A percentile compares a stretch with the other conserved stretches of the same genome.
phyloP scores from a whole-genome alignment of 1,284 basidiomycete species.

The Moesziomyces aphidis region DNA sequence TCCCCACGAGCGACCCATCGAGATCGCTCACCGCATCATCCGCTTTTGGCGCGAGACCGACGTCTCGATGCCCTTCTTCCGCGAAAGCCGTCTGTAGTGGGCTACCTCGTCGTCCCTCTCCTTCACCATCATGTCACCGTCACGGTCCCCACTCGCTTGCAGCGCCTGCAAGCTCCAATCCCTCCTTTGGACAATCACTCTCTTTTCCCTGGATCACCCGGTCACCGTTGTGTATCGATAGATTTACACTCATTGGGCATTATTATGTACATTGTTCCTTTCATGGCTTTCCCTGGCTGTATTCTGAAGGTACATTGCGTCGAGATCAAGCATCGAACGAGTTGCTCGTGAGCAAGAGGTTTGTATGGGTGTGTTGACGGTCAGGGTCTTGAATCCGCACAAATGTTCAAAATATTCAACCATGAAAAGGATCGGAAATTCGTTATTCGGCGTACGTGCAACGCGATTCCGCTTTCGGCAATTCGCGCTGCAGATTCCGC shows the following conservation, averaged over 20 bases:
- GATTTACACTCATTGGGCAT: neutral
- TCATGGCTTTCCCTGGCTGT: too few species aligned
- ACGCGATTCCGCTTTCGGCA: neutral
- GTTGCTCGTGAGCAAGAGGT: too few species aligned
- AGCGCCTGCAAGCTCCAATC: neutral
- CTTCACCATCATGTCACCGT: slow-evolving; percentile 1
- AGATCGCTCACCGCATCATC: slow-evolving; percentile 41
- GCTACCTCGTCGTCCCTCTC: neutral
- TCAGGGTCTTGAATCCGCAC: neutral
- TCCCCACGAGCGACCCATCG: slow-evolving; percentile 38
- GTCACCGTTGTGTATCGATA: neutral
- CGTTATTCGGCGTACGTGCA: too few species aligned
- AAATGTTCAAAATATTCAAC: neutral
- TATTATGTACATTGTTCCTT: neutral
- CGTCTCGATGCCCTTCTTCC: slow-evolving; percentile 30
- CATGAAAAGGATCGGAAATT: neutral
- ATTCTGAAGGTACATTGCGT: too few species aligned
- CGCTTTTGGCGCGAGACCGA: slow-evolving; percentile 47
- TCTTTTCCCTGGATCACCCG: neutral
- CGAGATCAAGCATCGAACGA: too few species aligned
- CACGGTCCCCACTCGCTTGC: neutral
- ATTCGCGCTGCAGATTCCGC: neutral
- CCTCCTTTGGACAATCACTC: slow-evolving; percentile 3
- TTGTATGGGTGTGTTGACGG: neutral
- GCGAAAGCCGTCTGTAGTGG: slow-evolving; percentile 38